Percentiles rank a stretch among this genome's conserved stretches.
Conservation (phyloP, 169 alveolate genomes). For the Babesia bigemina region DNA sequence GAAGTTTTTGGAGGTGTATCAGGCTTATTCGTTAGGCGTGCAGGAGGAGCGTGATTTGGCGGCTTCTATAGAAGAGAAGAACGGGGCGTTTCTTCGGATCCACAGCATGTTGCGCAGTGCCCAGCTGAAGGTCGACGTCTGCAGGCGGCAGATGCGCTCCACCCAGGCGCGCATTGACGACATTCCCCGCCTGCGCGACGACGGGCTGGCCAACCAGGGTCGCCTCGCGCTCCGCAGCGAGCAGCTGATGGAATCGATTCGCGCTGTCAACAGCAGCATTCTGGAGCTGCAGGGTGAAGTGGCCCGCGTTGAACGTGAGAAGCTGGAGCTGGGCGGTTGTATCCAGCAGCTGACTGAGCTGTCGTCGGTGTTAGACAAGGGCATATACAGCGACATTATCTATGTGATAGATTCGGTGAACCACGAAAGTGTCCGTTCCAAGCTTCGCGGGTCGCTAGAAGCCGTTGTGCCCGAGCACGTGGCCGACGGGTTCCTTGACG, state of each 20-base stretch:
- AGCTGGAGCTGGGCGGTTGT: slow-evolving; percentile 4
- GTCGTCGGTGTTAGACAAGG: slow-evolving; percentile 17
- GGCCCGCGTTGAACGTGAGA: slow-evolving; percentile 23
- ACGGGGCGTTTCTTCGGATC: slow-evolving; percentile 1
- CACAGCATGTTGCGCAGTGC: slow-evolving; percentile 26
- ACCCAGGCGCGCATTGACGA: slow-evolving; percentile 38
- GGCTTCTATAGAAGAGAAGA: slow-evolving; percentile 21
- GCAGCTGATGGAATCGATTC: slow-evolving; percentile 6
- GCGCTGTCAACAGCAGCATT: slow-evolving; percentile 20
- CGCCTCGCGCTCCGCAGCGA: not conserved
- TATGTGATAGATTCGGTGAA: not conserved
- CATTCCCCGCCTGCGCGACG: slow-evolving; percentile 26
- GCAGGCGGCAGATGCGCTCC: slow-evolving; percentile 13
- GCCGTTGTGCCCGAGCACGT: not conserved
- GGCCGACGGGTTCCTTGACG: slow-evolving; percentile 2
- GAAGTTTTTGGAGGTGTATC: not conserved
- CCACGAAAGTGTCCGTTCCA: not conserved
- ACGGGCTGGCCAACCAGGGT: slow-evolving; percentile 6
- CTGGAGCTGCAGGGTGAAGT: slow-evolving; percentile 26
- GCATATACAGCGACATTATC: not conserved
- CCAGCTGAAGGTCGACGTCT: slow-evolving; percentile 25
- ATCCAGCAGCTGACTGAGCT: slow-evolving; percentile 14
- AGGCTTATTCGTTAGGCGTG: not conserved
- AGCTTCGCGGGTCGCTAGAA: not conserved
- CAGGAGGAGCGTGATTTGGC: slow-evolving; percentile 25